These are phyloP conservation scores for Chimonanthus salicifolius DNA, from an alignment of 164 flowering plant species.

Conservation along the genomic window DNA sequence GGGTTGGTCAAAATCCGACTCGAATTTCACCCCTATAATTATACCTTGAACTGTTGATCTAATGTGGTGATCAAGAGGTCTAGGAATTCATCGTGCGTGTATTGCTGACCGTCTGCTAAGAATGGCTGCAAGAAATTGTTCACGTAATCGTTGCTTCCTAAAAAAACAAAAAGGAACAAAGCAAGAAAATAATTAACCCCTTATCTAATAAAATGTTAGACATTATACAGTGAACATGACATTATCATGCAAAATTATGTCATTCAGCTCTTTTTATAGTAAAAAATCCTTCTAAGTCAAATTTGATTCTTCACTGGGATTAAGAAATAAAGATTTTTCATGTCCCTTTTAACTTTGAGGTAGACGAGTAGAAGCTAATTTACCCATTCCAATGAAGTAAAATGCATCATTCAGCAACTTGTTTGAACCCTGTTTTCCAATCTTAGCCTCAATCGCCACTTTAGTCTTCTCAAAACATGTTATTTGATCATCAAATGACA, in stretches of 20 bases:
- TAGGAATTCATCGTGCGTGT: slow-evolving; percentile 60
- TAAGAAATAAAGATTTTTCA: neutral
- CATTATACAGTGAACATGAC: no score
- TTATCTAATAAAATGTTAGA: no score
- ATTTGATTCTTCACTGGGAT: no score
- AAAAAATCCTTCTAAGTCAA: no score
- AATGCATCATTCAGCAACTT: slow-evolving; percentile 48
- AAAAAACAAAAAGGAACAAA: neutral
- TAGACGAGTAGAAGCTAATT: neutral
- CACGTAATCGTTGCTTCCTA: slow-evolving; percentile 89
- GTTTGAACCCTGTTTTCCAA: slow-evolving; percentile 52
- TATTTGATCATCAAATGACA: slow-evolving; percentile 75
- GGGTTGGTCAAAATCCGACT: no score
- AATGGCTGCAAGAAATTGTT: slow-evolving; percentile 86
- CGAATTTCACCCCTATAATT: neutral
- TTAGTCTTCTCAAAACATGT: slow-evolving; percentile 43
- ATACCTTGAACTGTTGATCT: slow-evolving; percentile 45
- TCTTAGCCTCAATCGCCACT: slow-evolving; percentile 38
- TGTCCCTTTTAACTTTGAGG: neutral
- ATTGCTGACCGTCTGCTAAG: slow-evolving; percentile 62
- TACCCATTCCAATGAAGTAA: slow-evolving; percentile 75
- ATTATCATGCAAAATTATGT: no score
- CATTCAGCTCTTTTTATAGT: no score
- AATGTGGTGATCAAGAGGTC: slow-evolving; percentile 47
- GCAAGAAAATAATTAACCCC: no score